Evolutionary conservation across 2,329 filamentous ascomycete species (phyloP).

Genomic region (Dactylonectria estremocensis): DNA sequence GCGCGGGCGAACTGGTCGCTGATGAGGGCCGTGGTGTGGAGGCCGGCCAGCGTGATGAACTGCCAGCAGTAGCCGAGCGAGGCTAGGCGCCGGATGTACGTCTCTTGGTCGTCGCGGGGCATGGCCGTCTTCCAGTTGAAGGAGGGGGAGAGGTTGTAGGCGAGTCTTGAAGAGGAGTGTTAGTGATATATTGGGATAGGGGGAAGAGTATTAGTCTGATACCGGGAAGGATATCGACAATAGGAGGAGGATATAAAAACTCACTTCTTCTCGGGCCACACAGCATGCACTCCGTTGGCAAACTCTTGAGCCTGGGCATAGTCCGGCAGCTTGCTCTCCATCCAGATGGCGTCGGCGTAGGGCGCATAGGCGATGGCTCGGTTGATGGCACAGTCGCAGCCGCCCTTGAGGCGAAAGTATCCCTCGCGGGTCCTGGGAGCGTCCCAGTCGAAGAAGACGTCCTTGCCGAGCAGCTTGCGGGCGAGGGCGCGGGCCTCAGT

Average conservation of each 20-base stretch:
- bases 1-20: constrained; percentile 89
- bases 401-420: constrained; percentile 93
- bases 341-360: constrained; percentile 98
- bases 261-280: constrained; percentile 96
- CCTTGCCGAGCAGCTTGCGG: constrained; percentile 80
- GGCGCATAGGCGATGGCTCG: constrained; percentile 92
- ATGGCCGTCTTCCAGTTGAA: constrained; percentile 99
- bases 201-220: not conserved
- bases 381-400: constrained; percentile 92
- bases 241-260: constrained; percentile 50
- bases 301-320: constrained; percentile 94
- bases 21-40: constrained; percentile 96
- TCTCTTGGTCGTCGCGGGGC: constrained; percentile 92
- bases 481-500: constrained; percentile 85
- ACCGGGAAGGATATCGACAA: not conserved
- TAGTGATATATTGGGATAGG: constrained; percentile 25
- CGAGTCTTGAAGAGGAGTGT: constrained; percentile 71
- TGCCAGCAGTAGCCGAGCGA: constrained; percentile 98
- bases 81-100: constrained; percentile 93
- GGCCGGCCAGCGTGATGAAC: constrained; percentile 98
- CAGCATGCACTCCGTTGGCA: constrained; percentile 91
- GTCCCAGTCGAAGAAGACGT: constrained; percentile 96
- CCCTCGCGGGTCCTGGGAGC: constrained; percentile 93
- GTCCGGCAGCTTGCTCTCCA: constrained; percentile 98
- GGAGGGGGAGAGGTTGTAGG: constrained; percentile 97